These are phyloP conservation scores for Trypanosomatidae sp. DNA, from an alignment of 208 protist genomes.

Conservation along the genomic window DNA sequence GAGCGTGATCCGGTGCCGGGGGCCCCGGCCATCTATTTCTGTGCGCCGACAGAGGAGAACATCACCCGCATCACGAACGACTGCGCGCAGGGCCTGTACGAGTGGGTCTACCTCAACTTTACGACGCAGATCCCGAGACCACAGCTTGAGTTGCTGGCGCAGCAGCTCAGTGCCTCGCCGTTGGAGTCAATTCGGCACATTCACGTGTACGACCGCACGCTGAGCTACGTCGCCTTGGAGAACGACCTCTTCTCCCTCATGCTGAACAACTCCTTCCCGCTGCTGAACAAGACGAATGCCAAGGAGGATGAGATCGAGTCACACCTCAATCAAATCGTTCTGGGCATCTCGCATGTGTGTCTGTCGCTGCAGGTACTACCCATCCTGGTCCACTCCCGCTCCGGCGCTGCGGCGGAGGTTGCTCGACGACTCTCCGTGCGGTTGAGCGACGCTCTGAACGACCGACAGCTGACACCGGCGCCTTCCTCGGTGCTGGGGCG, in stretches of 20 bases:
- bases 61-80: conserved; percentile 73
- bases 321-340: conserved; percentile 71
- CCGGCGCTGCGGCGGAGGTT: conserved; percentile 76
- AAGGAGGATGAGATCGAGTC: conserved; percentile 68
- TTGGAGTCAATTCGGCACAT: conserved; percentile 81
- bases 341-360: conserved; percentile 82
- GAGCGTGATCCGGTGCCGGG: conserved; percentile 84
- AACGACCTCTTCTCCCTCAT: conserved; percentile 88
- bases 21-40: conserved; percentile 91
- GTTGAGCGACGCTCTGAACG: conserved; percentile 75
- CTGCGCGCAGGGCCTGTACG: conserved; percentile 73
- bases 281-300: conserved; percentile 64
- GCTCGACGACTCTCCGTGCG: conserved; percentile 62
- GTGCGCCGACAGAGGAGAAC: conserved; percentile 86
- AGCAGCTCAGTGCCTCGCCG: conserved; percentile 42
- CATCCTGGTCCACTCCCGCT: conserved; percentile 81
- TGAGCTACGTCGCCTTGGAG: conserved; percentile 84
- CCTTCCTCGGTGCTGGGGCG: conserved; percentile 60
- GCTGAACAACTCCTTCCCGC: conserved; percentile 69
- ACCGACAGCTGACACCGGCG: conserved; percentile 59
- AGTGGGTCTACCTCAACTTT: conserved; percentile 91
- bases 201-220: conserved; percentile 77
- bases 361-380: conserved; percentile 81
- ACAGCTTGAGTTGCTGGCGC: conserved; percentile 73
- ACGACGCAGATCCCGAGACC: conserved; percentile 69